Percentiles rank a stretch among this genome's conserved stretches.
These are phyloP conservation scores for Aspergillus diversus DNA, from an alignment of 495 filamentous ascomycete species.

Conservation along the genomic window DNA sequence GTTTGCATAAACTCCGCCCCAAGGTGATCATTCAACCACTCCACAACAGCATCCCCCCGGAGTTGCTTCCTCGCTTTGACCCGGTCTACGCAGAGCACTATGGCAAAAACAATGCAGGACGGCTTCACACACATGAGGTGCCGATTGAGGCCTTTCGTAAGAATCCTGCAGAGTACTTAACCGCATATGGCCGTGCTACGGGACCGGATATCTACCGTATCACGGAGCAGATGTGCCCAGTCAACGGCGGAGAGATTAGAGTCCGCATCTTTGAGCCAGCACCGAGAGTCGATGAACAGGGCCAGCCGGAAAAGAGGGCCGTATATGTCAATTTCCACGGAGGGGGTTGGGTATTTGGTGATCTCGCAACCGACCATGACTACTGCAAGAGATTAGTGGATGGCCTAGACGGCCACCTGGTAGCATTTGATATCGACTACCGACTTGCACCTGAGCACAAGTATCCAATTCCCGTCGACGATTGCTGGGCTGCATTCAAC, in stretches of 20 bases:
- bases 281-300: constrained; percentile 30
- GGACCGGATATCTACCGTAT: constrained; percentile 43
- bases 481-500: constrained; percentile 47
- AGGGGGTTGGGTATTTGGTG: constrained; percentile 47
- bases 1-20: constrained; percentile 30
- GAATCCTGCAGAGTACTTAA: constrained; percentile 41
- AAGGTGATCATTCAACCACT: constrained; percentile 34
- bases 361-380: constrained; percentile 37
- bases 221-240: constrained; percentile 44
- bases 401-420: constrained; percentile 38
- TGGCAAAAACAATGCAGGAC: constrained; percentile 43
- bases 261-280: constrained; percentile 45
- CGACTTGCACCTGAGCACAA: constrained; percentile 42
- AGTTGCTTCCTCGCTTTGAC: constrained; percentile 38
- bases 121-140: constrained; percentile 46
- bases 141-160: constrained; percentile 49
- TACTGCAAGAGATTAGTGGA: constrained; percentile 43
- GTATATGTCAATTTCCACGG: constrained; percentile 47
- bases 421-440: constrained; percentile 46
- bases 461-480: constrained; percentile 39
- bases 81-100: constrained; percentile 41
- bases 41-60: constrained; percentile 42
- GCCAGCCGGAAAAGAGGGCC: constrained; percentile 37
- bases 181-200: constrained; percentile 37
- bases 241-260: constrained; percentile 39